Conservation (phyloP, 2,329 filamentous ascomycete species). For the Orbilia javanica region DNA sequence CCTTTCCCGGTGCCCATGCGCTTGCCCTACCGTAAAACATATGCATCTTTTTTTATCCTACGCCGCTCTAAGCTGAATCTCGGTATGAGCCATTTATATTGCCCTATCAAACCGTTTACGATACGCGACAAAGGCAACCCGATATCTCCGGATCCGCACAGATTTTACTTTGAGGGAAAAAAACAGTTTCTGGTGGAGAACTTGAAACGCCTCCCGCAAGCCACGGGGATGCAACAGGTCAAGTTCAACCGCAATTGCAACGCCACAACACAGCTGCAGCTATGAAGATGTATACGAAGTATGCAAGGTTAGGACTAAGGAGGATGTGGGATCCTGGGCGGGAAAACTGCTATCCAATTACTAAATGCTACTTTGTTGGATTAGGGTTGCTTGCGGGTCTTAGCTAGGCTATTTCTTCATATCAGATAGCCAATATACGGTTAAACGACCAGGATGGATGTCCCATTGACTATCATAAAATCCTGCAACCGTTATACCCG, state of each 20-base stretch:
- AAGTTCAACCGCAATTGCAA: slow-evolving; percentile 53
- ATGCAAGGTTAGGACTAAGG: not conserved
- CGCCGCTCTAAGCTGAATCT: not conserved
- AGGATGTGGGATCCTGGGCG: not conserved
- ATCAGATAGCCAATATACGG: not conserved
- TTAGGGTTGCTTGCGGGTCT: not conserved
- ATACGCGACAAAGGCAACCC: slow-evolving; percentile 5
- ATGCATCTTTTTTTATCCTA: not conserved
- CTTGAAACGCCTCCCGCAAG: slow-evolving; percentile 58
- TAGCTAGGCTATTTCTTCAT: not conserved
- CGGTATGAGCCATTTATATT: slow-evolving; percentile 16
- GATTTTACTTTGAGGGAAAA: slow-evolving; percentile 31
- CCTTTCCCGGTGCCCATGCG: no score
- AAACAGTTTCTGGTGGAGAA: slow-evolving; percentile 42
- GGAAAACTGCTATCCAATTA: not conserved
- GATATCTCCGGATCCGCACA: slow-evolving; percentile 35
- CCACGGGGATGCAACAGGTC: slow-evolving; percentile 39
- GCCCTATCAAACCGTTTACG: slow-evolving; percentile 14
- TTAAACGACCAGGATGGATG: not conserved
- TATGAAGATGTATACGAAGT: not conserved
- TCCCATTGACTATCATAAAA: not conserved
- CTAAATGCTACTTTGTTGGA: not conserved
- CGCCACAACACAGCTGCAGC: slow-evolving; percentile 57
- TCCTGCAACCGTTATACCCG: not conserved
- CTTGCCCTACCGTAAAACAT: not conserved